A percentile compares a stretch with the other conserved stretches of the same genome.
These are phyloP conservation scores for Penicillium sp. DNA, from an alignment of 2,329 filamentous ascomycete species.

Conservation along the genomic window DNA sequence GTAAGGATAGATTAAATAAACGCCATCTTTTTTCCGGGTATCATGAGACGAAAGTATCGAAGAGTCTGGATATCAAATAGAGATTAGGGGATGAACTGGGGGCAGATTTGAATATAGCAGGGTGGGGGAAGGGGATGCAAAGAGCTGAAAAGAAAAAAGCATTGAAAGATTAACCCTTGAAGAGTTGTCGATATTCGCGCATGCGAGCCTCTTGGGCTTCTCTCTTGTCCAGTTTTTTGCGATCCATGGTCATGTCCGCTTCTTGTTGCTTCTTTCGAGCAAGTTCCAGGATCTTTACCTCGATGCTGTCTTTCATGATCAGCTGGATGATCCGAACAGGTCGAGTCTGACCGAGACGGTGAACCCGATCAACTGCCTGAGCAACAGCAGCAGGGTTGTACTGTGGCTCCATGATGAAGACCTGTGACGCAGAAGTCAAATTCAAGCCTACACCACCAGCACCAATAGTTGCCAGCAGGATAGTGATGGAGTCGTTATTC, in stretches of 20 bases:
- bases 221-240: conserved; percentile 58
- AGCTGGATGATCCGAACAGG: conserved; percentile 83
- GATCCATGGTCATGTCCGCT: conserved; percentile 82
- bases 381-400: conserved; percentile 95
- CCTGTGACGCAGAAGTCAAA: conserved; percentile 78
- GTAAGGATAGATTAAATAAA: conserved; percentile 3
- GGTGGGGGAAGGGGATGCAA: not conserved
- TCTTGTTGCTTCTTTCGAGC: conserved; percentile 92
- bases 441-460: conserved; percentile 92
- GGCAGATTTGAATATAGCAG: not conserved
- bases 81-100: not conserved
- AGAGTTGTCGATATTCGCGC: conserved; percentile 62
- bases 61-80: not conserved
- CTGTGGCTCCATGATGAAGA: conserved; percentile 97
- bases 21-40: conserved; percentile 12
- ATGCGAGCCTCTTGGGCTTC: conserved; percentile 67
- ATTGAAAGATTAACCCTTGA: conserved; percentile 39
- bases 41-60: conserved; percentile 11
- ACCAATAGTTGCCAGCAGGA: conserved; percentile 89
- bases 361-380: conserved; percentile 91
- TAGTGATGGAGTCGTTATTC: conserved; percentile 67
- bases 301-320: conserved; percentile 87
- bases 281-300: conserved; percentile 87
- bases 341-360: conserved; percentile 86
- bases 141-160: not conserved